Percentiles rank a stretch among this genome's conserved stretches.
phyloP scores from a whole-genome alignment of 352 stramenopile species.

The Pythium brassicae region DNA sequence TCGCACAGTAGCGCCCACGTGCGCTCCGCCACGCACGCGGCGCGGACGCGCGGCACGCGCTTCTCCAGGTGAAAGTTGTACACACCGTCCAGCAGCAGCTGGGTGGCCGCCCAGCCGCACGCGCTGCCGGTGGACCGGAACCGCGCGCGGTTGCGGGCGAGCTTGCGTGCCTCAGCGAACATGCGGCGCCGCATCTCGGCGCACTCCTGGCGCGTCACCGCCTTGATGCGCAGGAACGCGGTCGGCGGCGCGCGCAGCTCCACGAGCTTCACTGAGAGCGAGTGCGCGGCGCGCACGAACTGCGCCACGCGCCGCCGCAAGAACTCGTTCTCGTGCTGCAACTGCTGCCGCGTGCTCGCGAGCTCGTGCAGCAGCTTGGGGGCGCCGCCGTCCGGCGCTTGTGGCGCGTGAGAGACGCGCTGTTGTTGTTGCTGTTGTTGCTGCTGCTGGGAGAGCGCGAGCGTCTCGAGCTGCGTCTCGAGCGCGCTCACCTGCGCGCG shows the following conservation, averaged over 20 bases:
- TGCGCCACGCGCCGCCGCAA: neutral
- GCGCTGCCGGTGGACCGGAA: neutral
- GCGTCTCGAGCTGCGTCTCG: conserved; percentile 1
- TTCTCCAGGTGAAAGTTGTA: conserved; percentile 13
- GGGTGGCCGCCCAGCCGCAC: conserved; percentile 7
- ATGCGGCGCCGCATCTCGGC: neutral
- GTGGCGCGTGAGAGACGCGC: too few relatives aligned
- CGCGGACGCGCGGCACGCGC: neutral
- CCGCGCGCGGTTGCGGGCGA: neutral
- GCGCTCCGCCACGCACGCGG: neutral
- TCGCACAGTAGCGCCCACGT: conserved; percentile 5
- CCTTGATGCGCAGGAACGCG: conserved; percentile 5
- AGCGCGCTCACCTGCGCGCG: conserved; percentile 3
- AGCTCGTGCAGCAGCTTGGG: neutral
- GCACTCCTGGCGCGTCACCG: conserved; percentile 3
- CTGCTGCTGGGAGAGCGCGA: neutral
- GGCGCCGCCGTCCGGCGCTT: neutral
- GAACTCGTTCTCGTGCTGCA: conserved; percentile 11
- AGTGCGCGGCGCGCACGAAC: conserved; percentile 1
- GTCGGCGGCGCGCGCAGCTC: neutral
- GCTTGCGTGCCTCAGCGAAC: neutral
- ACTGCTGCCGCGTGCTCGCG: neutral
- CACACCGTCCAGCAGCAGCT: neutral
- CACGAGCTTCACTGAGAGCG: conserved; percentile 1
- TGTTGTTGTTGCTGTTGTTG: too few relatives aligned